Conservation (phyloP, 2,329 filamentous ascomycete species). For the Sclerotinia minor region DNA sequence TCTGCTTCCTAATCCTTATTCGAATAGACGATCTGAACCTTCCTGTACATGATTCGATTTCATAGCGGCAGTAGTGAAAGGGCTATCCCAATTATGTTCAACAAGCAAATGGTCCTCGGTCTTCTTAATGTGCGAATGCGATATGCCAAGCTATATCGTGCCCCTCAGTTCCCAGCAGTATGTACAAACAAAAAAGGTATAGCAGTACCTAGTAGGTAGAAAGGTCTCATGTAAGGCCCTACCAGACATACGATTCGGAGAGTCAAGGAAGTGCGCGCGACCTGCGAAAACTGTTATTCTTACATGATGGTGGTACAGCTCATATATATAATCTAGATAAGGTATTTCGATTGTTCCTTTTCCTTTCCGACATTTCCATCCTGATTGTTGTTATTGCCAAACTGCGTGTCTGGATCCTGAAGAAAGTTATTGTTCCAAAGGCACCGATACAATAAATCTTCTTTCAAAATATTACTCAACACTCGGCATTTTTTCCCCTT, state of each 20-base stretch:
- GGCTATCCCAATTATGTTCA: background rate
- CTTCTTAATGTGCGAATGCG: background rate
- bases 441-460: background rate
- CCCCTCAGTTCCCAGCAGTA: conserved; percentile 10
- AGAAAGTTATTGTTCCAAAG: background rate
- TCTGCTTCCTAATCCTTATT: background rate
- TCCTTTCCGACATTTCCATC: background rate
- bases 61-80: background rate
- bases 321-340: background rate
- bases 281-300: background rate
- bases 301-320: background rate
- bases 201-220: background rate
- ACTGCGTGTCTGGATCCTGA: background rate
- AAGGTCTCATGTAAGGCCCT: background rate
- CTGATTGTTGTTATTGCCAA: background rate
- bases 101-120: background rate
- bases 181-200: background rate
- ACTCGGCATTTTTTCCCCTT: background rate
- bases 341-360: background rate
- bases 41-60: background rate
- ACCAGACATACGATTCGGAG: conserved; percentile 4
- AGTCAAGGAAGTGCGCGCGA: background rate
- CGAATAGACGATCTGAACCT: background rate
- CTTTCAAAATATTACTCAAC: background rate
- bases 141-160: conserved; percentile 13